Evolutionary conservation across 192 early-diverging fungal species (phyloP), one percentile per base, ranked within the genome.

Genomic region (Spizellomyces sp.): DNA sequence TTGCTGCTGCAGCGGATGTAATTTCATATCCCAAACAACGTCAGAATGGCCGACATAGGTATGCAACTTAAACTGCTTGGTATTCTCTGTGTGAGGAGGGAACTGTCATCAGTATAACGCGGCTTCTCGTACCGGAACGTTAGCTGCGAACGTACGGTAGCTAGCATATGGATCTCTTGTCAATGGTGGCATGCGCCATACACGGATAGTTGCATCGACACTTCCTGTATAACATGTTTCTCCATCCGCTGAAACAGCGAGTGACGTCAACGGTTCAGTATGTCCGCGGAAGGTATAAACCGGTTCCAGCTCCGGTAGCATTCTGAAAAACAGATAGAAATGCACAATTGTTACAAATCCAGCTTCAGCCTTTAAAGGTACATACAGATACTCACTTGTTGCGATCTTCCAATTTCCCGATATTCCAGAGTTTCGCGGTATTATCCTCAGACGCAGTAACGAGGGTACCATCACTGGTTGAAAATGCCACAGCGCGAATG

Each of bases 1-100:
- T 41, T 81, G 69, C 43, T 80, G 76, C 6, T 65, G 73, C 7
- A 87, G 60, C 17, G 90, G 87, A 64, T 89, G 89, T 6, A 91
- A 73, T 64, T 87, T 85, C 69, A 94, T 79, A 50, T 92, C 91
- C 94, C 94, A 95, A n/a, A 95, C 88, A 6, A 87, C 85, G 67
- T 93, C 92, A 2, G 93, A 90, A 71, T 95, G 94, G 3, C 90
- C 91, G 42, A 93, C 83, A 62, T 84, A 91, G 2, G 86, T 87
- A 15, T 87, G 80, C 12, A 81, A 64, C 36, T 88, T 81, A 55
- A 58, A 58, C n/a, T 73, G 41, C 12, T 73, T 58, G 14, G 58
- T 12, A 9, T 48, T 64, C 21, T 75, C 67, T 57, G 57, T 8
- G 52, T n/a, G 62, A 15, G 46, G 55, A 44, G 2, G 9, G 12